Conservation (phyloP, 495 filamentous ascomycete genomes). For the Penicillium pancosmium region DNA sequence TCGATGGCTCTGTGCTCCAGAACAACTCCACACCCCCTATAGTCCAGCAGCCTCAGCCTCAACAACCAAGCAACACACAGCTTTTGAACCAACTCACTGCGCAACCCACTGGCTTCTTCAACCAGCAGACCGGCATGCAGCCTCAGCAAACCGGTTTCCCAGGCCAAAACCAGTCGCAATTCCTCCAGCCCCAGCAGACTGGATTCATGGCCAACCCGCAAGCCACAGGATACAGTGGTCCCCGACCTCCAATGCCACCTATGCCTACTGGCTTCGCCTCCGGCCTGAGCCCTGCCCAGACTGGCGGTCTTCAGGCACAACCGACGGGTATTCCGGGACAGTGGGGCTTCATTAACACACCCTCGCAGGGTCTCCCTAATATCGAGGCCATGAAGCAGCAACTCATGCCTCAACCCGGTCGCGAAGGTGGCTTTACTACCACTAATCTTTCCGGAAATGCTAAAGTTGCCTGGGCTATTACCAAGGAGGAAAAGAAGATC, state of each 20-base stretch:
- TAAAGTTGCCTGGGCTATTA: constrained; percentile 96
- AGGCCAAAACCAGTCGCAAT: constrained; percentile 41
- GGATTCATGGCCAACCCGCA: constrained; percentile 59
- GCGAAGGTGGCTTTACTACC: constrained; percentile 90
- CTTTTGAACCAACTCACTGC: constrained; percentile 74
- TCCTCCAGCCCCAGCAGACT: constrained; percentile 49
- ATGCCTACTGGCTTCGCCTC: constrained; percentile 85
- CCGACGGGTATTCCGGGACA: constrained; percentile 96
- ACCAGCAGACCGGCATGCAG: constrained; percentile 62
- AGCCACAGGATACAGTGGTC: constrained; percentile 68
- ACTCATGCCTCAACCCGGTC: constrained; percentile 97
- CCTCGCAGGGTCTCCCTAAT: constrained; percentile 85
- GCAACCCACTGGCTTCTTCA: constrained; percentile 65
- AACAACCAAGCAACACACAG: constrained; percentile 72
- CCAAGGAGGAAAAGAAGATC: constrained; percentile 96
- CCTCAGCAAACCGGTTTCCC: constrained; percentile 51
- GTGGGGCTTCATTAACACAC: constrained; percentile 97
- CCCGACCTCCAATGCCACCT: constrained; percentile 88
- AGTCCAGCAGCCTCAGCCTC: constrained; percentile 85
- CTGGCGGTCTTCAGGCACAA: constrained; percentile 71
- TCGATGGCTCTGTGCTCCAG: constrained; percentile 64
- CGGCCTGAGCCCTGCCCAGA: constrained; percentile 66
- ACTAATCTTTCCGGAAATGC: constrained; percentile 89
- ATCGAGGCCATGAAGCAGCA: constrained; percentile 91
- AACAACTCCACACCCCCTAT: constrained; percentile 68